phyloP scores from a whole-genome alignment of 345 rosid genomes.

The Trapa incisa region DNA sequence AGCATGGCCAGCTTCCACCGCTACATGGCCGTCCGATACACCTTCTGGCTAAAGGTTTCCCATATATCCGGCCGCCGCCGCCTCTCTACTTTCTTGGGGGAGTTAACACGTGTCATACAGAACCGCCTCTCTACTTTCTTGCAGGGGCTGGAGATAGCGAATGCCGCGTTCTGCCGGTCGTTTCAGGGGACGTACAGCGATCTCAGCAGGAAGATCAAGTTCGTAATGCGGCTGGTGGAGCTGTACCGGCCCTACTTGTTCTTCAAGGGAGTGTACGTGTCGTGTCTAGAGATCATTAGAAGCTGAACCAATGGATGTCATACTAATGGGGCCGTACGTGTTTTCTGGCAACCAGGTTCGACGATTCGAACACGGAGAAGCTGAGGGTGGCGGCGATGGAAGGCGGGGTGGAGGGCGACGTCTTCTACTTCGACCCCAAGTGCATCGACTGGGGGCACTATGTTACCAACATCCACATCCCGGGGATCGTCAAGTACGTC shows the following conservation, averaged over 20 bases:
- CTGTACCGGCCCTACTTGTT: constrained; percentile 28
- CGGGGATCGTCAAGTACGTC: constrained; percentile 47
- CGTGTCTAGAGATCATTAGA: background rate
- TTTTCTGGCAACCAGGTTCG: constrained; percentile 31
- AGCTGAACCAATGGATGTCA: no score
- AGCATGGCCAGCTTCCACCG: constrained; percentile 67
- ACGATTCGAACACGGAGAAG: constrained; percentile 45
- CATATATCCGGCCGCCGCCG: no score
- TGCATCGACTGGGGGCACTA: constrained; percentile 59
- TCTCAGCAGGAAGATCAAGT: constrained; percentile 13
- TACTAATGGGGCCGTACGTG: no score
- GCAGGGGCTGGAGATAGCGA: constrained; percentile 15
- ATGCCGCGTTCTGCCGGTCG: constrained; percentile 7
- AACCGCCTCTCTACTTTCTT: no score
- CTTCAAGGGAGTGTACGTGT: constrained; percentile 16
- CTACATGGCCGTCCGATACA: constrained; percentile 63
- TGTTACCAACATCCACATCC: constrained; percentile 40
- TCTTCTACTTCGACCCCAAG: constrained; percentile 49
- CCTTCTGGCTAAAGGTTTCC: constrained; percentile 45
- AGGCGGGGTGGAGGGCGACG: constrained; percentile 18
- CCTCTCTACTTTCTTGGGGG: no score
- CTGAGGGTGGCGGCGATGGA: constrained; percentile 25
- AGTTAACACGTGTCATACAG: no score
- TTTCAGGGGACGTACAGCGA: constrained; percentile 7
- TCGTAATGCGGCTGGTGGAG: constrained; percentile 21